Evolutionary conservation across 2,329 filamentous ascomycete species (phyloP), one percentile per base, ranked within the genome.

Genomic region (Exophiala phaeomuriformis): DNA sequence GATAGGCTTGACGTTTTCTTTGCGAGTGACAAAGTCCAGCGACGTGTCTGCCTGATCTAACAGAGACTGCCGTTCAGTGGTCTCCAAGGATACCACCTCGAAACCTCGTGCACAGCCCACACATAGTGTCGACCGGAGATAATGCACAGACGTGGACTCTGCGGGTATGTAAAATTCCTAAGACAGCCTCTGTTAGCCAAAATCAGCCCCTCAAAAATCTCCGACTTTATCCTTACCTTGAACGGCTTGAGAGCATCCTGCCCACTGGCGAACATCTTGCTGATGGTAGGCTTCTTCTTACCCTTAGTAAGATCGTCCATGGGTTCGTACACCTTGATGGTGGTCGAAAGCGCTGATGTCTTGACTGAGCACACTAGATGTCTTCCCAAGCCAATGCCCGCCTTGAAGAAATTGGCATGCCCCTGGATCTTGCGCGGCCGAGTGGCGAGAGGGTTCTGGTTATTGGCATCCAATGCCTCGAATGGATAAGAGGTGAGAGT

Each of bases 251-350:
- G 80, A 63, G 95, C 89, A 69, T 98, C 93, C 68, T 96, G 90
- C 5, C 90, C 89, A 61, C 81, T 84, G 57, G 89, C 89, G 72
- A 98, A 91, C 84, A 98, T 95, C 74, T 94, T 95, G 62, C 88
- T 85, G 56, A 98, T 84, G 12, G 93, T 91, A 65, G 90, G 93
- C 68, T 95, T 94, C 75, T 94, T 96, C 76, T 93, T 94, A 54
- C 88, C 88, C 74, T 90, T 93, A 51, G 86, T 85, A 78, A 95
- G 86, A 58, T 89, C 86, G 67, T 97, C 93, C 72, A 95, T 95
- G 1, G 93, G 93, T 72, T 98, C 91, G 71, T 89, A 97, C n/a
- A 97, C 93, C 72, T 97, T 97, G 76, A 98, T 95, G 1, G 91
- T 97, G 9, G 89, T 95, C 49, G 89, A 95, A 32, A 97, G 76